Evolutionary conservation across 352 stramenopile species (phyloP).

Genomic region (Blastocystis hominis): DNA sequence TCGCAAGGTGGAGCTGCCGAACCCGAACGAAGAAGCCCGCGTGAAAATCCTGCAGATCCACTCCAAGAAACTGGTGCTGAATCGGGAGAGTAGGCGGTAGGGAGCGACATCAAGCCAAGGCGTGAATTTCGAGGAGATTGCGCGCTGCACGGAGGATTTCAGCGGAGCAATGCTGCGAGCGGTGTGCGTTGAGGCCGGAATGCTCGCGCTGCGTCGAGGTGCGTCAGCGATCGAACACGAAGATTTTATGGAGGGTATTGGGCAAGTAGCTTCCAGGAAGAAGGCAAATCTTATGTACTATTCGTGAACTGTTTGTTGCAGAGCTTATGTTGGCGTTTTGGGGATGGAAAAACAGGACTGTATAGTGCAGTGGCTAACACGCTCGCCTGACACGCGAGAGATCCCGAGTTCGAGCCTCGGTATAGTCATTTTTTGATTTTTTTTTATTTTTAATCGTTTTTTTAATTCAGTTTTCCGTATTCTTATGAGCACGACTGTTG

Average conservation of each 20-base stretch:
- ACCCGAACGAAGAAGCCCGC: conserved; percentile 88
- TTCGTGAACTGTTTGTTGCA: conserved; percentile 22
- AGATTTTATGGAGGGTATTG: conserved; percentile 98
- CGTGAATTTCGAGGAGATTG: conserved; percentile 94
- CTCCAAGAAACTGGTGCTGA: conserved; percentile 89
- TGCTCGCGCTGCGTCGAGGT: conserved; percentile 87
- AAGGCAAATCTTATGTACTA: conserved; percentile 59
- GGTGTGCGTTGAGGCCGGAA: conserved; percentile 94
- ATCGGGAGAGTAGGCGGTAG: conserved; percentile 70
- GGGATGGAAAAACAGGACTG: background rate
- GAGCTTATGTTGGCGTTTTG: background rate
- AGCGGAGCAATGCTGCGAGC: conserved; percentile 95
- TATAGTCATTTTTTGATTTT: conserved; percentile 51
- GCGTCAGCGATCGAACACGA: conserved; percentile 89
- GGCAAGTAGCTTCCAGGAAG: conserved; percentile 70
- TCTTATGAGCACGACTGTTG: background rate
- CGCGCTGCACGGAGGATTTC: conserved; percentile 92
- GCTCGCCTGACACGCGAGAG: conserved; percentile 49
- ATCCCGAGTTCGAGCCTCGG: conserved; percentile 51
- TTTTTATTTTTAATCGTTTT: background rate
- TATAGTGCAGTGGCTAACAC: conserved; percentile 55
- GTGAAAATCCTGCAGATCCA: conserved; percentile 92
- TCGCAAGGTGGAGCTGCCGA: conserved; percentile 90
- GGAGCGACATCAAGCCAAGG: conserved; percentile 56
- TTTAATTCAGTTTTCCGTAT: background rate